Conservation (phyloP, 2,329 filamentous ascomycete genomes). For the Aspergillus ibericus region DNA sequence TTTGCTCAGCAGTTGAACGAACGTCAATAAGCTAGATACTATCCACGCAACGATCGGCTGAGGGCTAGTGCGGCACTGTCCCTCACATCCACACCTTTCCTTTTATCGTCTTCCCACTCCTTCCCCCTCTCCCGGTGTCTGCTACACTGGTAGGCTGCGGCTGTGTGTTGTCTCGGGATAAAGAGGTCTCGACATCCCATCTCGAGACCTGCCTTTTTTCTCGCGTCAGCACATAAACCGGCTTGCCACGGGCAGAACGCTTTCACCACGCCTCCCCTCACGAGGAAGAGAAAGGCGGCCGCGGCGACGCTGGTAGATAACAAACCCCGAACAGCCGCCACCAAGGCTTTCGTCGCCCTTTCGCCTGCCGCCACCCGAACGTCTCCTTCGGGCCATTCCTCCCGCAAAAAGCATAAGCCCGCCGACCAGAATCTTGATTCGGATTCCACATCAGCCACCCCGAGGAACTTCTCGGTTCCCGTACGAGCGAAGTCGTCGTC, state of each 20-base stretch:
- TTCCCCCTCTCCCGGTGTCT: not conserved
- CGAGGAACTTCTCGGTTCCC: conserved; percentile 14
- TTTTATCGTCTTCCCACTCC: not conserved
- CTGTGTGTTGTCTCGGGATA: conserved; percentile 24
- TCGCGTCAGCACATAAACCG: conserved; percentile 22
- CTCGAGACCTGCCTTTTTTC: conserved; percentile 25
- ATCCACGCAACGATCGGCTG: conserved; percentile 12
- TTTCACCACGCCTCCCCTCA: conserved; percentile 55
- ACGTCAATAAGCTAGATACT: conserved; percentile 10
- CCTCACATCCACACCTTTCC: not conserved
- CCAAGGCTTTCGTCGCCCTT: conserved; percentile 25
- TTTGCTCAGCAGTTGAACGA: conserved; percentile 24
- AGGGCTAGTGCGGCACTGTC: conserved; percentile 4
- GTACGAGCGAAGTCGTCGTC: conserved; percentile 26
- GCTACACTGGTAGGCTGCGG: conserved; percentile 23
- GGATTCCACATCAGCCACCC: conserved; percentile 11
- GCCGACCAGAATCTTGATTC: conserved; percentile 11
- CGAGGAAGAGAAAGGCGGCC: conserved; percentile 55
- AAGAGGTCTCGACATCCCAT: conserved; percentile 23
- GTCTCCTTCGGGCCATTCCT: conserved; percentile 20
- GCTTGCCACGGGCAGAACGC: conserved; percentile 14
- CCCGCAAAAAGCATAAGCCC: conserved; percentile 21
- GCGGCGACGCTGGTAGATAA: conserved; percentile 43
- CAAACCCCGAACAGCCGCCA: conserved; percentile 30
- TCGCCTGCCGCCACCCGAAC: conserved; percentile 26